Base-by-base conservation (phyloP, 106 monocot genomes). In the Narthecium ossifragum region DNA sequence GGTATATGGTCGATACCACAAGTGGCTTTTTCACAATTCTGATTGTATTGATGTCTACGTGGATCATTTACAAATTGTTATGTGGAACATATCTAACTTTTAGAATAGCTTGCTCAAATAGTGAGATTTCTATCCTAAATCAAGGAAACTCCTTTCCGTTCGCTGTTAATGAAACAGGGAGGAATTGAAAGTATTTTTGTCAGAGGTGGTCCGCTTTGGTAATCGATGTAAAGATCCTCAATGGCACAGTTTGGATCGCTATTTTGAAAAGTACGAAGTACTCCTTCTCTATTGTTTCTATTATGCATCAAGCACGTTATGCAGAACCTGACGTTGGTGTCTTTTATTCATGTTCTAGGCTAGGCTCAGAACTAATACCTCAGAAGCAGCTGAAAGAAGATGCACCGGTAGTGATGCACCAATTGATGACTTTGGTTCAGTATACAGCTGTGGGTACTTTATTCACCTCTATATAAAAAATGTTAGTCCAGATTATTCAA, bases 211-310 rank as follows among this genome's bases (percentile, higher is more conserved):
- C 37, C 81, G 90, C n/a, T 90, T 90, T 70, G 90, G 90, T 68
- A 85, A 85, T 68, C 90, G 82, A 36, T 90, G 85, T 64, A 90
- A 90, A 65, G 90, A 90, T 73, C 90, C 90, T 51, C 90, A 90
- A 47, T 90, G 90, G 90, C 90, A 90, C 67, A 85, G 82, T 40
- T 71, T 90, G 47, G 85, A 82, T 18, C 89, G 89, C 53, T 89
- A 89, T 67, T 89, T 89, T 81, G 81, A 89, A 45, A 84, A 85
- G 89, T 89, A 77, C 61, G 61, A 50, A 14, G 6, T 43, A 13
- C 43, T 18, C 12, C 43, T n/a, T n/a, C n/a, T n/a, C n/a, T n/a
- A n/a, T n/a, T n/a, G n/a, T n/a, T n/a, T n/a, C n/a, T n/a, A n/a
- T n/a, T n/a, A n/a, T n/a, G n/a, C n/a, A n/a, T n/a, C 43, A 17